phyloP scores from a whole-genome alignment of 352 stramenopile genomes.

The Globisporangium recalcitrans region DNA sequence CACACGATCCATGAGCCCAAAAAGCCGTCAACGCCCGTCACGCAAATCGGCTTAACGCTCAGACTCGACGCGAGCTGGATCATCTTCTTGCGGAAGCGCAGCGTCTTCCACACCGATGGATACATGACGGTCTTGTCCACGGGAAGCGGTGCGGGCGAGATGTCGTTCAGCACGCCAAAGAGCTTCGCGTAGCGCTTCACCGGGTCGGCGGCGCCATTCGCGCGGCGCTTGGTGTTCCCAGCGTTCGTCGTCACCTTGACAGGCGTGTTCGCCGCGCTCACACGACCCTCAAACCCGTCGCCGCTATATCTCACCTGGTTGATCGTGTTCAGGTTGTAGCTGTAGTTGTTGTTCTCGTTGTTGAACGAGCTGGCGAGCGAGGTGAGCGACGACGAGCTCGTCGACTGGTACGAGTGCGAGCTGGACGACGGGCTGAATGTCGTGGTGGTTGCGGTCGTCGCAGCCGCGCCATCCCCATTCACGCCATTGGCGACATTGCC shows the following conservation, averaged over 20 bases:
- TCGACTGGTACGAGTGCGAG: conserved; percentile 18
- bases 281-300: conserved; percentile 5
- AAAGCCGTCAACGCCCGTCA: conserved; percentile 84
- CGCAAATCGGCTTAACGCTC: conserved; percentile 79
- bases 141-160: conserved; percentile 8
- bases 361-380: conserved; percentile 18
- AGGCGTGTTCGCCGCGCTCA: conserved; percentile 11
- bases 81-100: conserved; percentile 81
- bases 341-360: conserved; percentile 12
- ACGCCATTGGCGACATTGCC: too few species aligned
- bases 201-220: conserved; percentile 7
- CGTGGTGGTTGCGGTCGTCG: neutral
- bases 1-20: conserved; percentile 82
- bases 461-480: neutral
- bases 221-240: conserved; percentile 8
- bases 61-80: conserved; percentile 67
- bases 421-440: conserved; percentile 17
- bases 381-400: conserved; percentile 19
- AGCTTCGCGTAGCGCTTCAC: conserved; percentile 19
- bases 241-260: conserved; percentile 8
- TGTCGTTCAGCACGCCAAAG: conserved; percentile 17
- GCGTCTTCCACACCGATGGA: conserved; percentile 67
- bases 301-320: conserved; percentile 5
- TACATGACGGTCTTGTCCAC: conserved; percentile 47
- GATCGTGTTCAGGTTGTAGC: conserved; percentile 7